Evolutionary conservation across 2,329 filamentous ascomycete genomes (phyloP).

Genomic region (Colletotrichum simmondsii): DNA sequence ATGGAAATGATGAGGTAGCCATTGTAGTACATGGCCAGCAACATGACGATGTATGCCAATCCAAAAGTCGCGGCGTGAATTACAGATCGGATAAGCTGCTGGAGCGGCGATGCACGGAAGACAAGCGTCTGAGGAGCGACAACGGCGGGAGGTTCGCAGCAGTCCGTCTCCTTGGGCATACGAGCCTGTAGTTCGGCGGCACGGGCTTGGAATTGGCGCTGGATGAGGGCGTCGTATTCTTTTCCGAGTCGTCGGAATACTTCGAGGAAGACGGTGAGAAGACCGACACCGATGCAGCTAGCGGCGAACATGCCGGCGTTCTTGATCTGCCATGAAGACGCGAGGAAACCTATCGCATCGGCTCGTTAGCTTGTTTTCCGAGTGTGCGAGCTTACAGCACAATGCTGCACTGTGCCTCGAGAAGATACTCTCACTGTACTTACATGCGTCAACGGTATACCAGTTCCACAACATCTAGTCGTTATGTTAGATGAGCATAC

Average conservation of each 20-base stretch:
- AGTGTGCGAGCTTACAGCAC: neutral
- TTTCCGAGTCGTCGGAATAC: constrained; percentile 52
- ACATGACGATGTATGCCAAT: constrained; percentile 56
- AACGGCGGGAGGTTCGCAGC: constrained; percentile 28
- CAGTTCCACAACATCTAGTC: constrained; percentile 59
- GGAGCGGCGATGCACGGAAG: constrained; percentile 51
- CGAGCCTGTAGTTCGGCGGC: constrained; percentile 41
- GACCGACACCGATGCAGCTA: constrained; percentile 54
- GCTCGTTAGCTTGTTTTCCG: neutral
- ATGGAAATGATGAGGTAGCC: constrained; percentile 57
- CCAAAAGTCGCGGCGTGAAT: constrained; percentile 54
- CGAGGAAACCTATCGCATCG: constrained; percentile 46
- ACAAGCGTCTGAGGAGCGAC: constrained; percentile 39
- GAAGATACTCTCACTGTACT: constrained; percentile 9
- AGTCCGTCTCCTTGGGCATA: constrained; percentile 22
- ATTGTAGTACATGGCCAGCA: constrained; percentile 59
- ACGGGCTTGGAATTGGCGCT: constrained; percentile 50
- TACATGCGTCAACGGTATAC: constrained; percentile 53
- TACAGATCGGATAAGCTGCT: constrained; percentile 52
- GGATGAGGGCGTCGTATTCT: constrained; percentile 54
- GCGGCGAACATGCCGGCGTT: constrained; percentile 54
- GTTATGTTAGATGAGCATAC: neutral
- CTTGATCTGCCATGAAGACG: constrained; percentile 51
- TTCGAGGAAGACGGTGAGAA: constrained; percentile 53
- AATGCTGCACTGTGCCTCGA: neutral